Conservation (phyloP, 2,329 filamentous ascomycete genomes). For the Fusarium sp. region DNA sequence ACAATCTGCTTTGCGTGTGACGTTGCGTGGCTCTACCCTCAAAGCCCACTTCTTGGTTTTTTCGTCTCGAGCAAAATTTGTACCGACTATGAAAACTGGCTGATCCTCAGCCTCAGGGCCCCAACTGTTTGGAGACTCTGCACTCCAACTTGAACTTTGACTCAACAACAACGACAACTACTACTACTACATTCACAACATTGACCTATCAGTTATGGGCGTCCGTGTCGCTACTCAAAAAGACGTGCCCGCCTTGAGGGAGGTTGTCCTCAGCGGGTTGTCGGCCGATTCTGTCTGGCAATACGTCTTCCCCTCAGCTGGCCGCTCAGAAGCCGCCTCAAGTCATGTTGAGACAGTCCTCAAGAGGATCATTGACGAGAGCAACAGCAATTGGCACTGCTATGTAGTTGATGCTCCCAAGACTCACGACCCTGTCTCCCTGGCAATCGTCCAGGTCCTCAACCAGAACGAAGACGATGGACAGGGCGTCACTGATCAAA, state of each 20-base stretch:
- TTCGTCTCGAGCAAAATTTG: conserved; percentile 4
- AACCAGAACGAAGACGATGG: conserved; percentile 28
- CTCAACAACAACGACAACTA: not conserved
- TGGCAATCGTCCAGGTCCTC: conserved; percentile 29
- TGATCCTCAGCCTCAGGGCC: conserved; percentile 3
- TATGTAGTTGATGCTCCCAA: conserved; percentile 34
- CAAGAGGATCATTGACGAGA: conserved; percentile 21
- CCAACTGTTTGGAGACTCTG: not conserved
- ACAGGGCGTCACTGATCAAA: conserved; percentile 24
- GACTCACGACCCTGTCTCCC: conserved; percentile 32
- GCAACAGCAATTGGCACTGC: conserved; percentile 32
- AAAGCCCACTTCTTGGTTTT: conserved; percentile 25
- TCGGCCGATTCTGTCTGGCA: conserved; percentile 33
- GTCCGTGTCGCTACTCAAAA: conserved; percentile 32
- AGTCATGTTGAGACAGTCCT: conserved; percentile 30
- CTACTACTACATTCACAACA: not conserved
- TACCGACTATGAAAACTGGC: conserved; percentile 21
- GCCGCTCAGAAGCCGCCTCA: conserved; percentile 11
- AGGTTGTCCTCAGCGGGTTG: conserved; percentile 36
- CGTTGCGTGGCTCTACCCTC: conserved; percentile 40
- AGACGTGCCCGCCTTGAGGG: conserved; percentile 36
- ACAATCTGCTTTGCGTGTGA: conserved; percentile 29
- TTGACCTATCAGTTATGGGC: conserved; percentile 13
- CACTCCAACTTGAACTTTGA: not conserved
- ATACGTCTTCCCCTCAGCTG: conserved; percentile 30